Conservation (phyloP, 306 rosid genomes). For the Abrus precatorius region DNA sequence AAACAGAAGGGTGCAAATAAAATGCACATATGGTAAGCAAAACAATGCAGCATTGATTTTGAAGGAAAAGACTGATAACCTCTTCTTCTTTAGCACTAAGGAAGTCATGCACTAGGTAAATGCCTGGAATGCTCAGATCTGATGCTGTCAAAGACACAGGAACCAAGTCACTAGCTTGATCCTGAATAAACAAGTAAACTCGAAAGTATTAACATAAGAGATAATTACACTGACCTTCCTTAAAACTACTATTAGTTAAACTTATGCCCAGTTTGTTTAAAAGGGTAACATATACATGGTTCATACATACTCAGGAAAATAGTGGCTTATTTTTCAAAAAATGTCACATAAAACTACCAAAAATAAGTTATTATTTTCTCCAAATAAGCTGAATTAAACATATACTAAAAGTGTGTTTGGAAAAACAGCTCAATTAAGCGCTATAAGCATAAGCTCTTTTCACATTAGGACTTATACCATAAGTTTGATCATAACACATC, state of each 20-base stretch:
- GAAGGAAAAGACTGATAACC: slow-evolving; percentile 57
- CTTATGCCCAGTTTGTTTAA: not conserved
- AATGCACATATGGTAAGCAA: slow-evolving; percentile 33
- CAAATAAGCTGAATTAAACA: too few species aligned
- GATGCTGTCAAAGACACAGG: slow-evolving; percentile 72
- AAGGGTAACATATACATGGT: not conserved
- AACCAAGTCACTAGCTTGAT: slow-evolving; percentile 58
- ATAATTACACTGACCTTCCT: not conserved
- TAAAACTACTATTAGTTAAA: too few species aligned
- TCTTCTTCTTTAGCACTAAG: slow-evolving; percentile 74
- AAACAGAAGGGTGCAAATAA: slow-evolving; percentile 8
- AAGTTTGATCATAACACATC: too few species aligned
- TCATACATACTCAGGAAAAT: not conserved
- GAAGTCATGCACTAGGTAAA: slow-evolving; percentile 81
- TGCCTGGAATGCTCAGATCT: slow-evolving; percentile 81
- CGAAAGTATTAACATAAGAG: slow-evolving; percentile 32
- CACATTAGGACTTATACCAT: too few species aligned
- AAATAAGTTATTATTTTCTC: too few species aligned
- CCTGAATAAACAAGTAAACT: slow-evolving; percentile 49
- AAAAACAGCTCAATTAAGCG: too few species aligned
- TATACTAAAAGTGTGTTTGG: too few species aligned
- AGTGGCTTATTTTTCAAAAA: not conserved
- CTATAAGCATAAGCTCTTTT: too few species aligned
- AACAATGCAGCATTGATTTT: slow-evolving; percentile 19
- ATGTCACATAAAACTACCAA: too few species aligned